These are phyloP conservation scores for Dictyostelium purpureum DNA, from an alignment of 78 protist genomes.

Conservation along the genomic window DNA sequence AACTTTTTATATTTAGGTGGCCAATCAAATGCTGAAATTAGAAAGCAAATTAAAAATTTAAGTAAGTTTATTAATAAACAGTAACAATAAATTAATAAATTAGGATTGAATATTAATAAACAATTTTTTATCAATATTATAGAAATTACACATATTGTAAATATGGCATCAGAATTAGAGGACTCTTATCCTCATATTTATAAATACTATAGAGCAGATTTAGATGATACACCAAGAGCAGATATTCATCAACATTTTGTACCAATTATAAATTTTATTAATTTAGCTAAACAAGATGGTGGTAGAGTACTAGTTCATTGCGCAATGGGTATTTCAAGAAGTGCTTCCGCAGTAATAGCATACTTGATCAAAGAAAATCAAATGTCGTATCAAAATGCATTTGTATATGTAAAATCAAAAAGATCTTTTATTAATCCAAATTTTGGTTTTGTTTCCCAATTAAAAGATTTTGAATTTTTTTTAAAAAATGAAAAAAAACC, in stretches of 20 bases:
- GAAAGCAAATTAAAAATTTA: constrained; percentile 34
- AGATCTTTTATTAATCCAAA: constrained; percentile 48
- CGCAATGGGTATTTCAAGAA: constrained; percentile 84
- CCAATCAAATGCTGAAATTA: constrained; percentile 16
- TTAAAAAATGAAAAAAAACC: neutral
- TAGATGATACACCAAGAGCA: constrained; percentile 55
- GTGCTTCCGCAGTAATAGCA: constrained; percentile 65
- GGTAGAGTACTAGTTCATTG: constrained; percentile 78
- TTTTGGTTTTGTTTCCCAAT: constrained; percentile 26
- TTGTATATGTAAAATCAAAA: neutral
- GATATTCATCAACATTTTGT: constrained; percentile 35
- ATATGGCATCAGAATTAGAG: constrained; percentile 76
- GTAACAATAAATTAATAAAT: too few species aligned
- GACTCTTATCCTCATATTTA: constrained; percentile 49
- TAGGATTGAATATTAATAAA: neutral
- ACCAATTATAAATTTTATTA: constrained; percentile 31
- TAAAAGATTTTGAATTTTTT: constrained; percentile 24
- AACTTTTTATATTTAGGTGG: constrained; percentile 64
- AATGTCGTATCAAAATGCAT: neutral
- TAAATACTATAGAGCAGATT: constrained; percentile 60
- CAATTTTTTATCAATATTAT: too few species aligned
- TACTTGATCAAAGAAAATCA: constrained; percentile 52
- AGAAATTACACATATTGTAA: constrained; percentile 77
- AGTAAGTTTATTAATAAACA: constrained; percentile 33
- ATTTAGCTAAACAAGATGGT: neutral